A percentile compares a stretch with the other conserved stretches of the same genome.
Evolutionary conservation across 495 filamentous ascomycete genomes (phyloP).

Genomic region (Podospora bellae-mahoneyi): DNA sequence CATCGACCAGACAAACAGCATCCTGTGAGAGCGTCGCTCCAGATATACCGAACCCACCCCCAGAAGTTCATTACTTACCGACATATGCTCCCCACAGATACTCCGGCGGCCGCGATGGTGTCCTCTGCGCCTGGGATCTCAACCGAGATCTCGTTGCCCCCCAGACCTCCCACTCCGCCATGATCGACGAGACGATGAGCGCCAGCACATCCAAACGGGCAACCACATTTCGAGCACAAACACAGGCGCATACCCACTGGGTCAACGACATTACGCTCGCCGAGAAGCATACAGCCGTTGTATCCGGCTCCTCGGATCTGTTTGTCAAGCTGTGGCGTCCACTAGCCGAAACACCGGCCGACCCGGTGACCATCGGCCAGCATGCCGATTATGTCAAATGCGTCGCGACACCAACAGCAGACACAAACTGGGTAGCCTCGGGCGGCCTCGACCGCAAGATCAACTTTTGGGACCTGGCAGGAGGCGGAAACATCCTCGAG

Average conservation of each 20-base stretch:
- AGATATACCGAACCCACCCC: constrained; percentile 11
- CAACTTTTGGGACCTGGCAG: constrained; percentile 87
- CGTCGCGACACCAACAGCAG: constrained; percentile 67
- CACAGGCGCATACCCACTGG: constrained; percentile 98
- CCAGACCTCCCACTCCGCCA: constrained; percentile 31
- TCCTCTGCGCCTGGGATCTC: constrained; percentile 93
- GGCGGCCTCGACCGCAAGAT: constrained; percentile 92
- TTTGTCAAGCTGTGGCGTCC: constrained; percentile 95
- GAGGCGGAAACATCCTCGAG: constrained; percentile 75
- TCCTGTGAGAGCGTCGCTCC: constrained; percentile 67
- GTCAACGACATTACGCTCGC: constrained; percentile 94
- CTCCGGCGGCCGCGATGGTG: constrained; percentile 91
- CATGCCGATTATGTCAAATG: constrained; percentile 97
- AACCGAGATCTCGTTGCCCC: constrained; percentile 51
- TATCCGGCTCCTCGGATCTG: constrained; percentile 93
- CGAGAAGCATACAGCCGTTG: constrained; percentile 74
- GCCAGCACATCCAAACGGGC: constrained; percentile 36
- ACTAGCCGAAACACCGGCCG: constrained; percentile 61
- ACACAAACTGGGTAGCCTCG: constrained; percentile 89
- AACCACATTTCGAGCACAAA: constrained; percentile 79
- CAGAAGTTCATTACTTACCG: not conserved
- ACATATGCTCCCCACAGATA: constrained; percentile 56
- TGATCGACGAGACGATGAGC: constrained; percentile 31
- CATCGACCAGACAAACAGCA: constrained; percentile 76
- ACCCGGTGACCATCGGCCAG: constrained; percentile 80